These are phyloP conservation scores for Cutaneotrichosporon sp. DNA, from an alignment of 1,284 basidiomycete species.

Conservation along the genomic window DNA sequence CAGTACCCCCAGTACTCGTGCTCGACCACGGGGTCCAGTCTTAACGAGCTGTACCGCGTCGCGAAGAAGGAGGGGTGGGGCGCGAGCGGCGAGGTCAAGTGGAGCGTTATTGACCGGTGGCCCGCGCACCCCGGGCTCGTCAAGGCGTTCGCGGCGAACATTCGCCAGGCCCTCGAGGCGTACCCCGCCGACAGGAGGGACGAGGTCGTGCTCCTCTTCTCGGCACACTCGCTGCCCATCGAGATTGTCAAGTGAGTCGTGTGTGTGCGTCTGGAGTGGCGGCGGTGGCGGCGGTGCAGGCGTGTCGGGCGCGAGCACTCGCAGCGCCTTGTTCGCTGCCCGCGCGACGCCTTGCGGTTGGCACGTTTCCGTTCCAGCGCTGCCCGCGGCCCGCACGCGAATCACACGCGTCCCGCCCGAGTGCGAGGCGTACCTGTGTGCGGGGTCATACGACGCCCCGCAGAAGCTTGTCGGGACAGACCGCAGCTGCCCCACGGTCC, in stretches of 20 bases:
- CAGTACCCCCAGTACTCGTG: constrained; percentile 99
- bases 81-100: constrained; percentile 67
- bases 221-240: constrained; percentile 97
- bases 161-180: constrained; percentile 77
- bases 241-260: constrained; percentile 77
- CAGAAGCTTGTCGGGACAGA: no score
- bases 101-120: constrained; percentile 99
- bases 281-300: background rate
- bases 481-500: background rate
- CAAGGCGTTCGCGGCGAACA: constrained; percentile 88
- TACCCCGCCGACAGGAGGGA: constrained; percentile 70
- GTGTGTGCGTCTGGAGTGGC: background rate
- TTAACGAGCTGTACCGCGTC: constrained; percentile 83
- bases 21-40: constrained; percentile 92
- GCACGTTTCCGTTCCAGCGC: background rate
- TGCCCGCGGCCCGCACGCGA: background rate
- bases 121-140: constrained; percentile 91
- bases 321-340: no score
- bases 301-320: no score
- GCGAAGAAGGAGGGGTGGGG: constrained; percentile 56
- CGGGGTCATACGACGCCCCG: background rate
- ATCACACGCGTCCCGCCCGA: no score
- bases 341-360: no score
- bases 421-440: background rate
- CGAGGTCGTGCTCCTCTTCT: constrained; percentile 86